A percentile compares a stretch with the other conserved stretches of the same genome.
These are phyloP conservation scores for Cladosporium sp. DNA, from an alignment of 2,329 filamentous ascomycete genomes.

Conservation along the genomic window DNA sequence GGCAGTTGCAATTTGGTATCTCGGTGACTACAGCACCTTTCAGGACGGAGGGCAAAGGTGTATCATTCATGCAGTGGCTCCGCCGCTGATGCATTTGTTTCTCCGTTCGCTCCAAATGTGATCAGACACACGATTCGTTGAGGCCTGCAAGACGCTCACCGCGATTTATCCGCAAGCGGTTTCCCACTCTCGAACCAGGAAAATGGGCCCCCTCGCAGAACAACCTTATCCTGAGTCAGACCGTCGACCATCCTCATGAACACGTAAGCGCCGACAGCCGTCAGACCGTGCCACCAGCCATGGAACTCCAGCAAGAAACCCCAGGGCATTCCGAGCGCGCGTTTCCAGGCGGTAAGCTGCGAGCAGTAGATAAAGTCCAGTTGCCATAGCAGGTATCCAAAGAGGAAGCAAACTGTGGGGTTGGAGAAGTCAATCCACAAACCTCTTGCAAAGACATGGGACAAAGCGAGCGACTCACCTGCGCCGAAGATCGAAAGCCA, in stretches of 20 bases:
- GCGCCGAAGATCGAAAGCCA: conserved; percentile 2
- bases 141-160: neutral
- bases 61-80: too few species aligned
- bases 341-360: conserved; percentile 4
- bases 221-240: conserved; percentile 4
- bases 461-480: neutral
- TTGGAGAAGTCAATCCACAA: neutral
- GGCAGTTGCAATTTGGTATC: too few species aligned
- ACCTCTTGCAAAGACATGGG: neutral
- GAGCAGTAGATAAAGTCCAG: conserved; percentile 13
- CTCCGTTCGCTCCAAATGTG: too few species aligned
- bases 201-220: conserved; percentile 1
- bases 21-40: too few species aligned
- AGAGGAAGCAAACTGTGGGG: conserved; percentile 4
- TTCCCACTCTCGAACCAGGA: neutral
- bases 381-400: conserved; percentile 10
- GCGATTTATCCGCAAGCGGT: neutral
- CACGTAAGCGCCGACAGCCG: conserved; percentile 4
- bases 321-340: conserved; percentile 5
- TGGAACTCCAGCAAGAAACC: conserved; percentile 11
- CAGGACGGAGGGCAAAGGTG: too few species aligned
- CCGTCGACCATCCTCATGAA: conserved; percentile 11
- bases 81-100: too few species aligned
- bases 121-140: too few species aligned
- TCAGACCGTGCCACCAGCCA: conserved; percentile 11